Percentiles rank a stretch among this genome's conserved stretches.
phyloP scores from a whole-genome alignment of 2,329 filamentous ascomycete genomes.

The Pseudopithomyces maydicus region DNA sequence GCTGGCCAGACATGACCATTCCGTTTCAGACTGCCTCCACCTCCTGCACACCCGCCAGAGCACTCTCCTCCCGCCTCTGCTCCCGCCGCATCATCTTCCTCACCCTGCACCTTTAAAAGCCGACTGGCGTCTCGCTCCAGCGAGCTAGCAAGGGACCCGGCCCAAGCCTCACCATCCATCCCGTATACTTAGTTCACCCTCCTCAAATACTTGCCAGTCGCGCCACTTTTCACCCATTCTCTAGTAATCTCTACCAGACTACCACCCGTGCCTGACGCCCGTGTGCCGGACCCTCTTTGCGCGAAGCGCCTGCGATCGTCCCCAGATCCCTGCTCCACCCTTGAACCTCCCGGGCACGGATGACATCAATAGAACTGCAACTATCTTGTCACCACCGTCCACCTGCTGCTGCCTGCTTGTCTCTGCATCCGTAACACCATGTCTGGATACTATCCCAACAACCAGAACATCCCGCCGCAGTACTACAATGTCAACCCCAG shows the following conservation, averaged over 20 bases:
- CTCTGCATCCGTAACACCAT: conserved; percentile 28
- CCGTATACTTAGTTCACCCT: conserved; percentile 26
- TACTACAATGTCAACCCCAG: conserved; percentile 43
- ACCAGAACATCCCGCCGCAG: conserved; percentile 39
- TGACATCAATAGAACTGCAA: conserved; percentile 44
- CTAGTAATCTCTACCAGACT: conserved; percentile 8
- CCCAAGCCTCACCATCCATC: conserved; percentile 33
- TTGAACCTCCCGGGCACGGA: conserved; percentile 31
- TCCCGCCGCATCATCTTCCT: conserved; percentile 31
- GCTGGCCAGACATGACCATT: conserved; percentile 27
- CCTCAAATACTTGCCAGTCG: conserved; percentile 25
- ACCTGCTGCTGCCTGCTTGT: conserved; percentile 24
- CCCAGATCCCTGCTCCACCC: conserved; percentile 36
- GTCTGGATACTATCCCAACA: conserved; percentile 45
- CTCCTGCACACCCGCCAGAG: conserved; percentile 30
- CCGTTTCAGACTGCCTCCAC: conserved; percentile 41
- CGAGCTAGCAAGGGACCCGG: conserved; percentile 39
- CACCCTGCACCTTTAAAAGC: conserved; percentile 32
- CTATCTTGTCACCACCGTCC: conserved; percentile 30
- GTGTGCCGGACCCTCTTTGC: conserved; percentile 32
- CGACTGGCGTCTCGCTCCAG: conserved; percentile 32
- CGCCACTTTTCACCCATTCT: conserved; percentile 15
- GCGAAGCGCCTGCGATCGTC: conserved; percentile 40
- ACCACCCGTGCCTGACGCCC: conserved; percentile 31
- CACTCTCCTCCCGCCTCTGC: conserved; percentile 31